phyloP scores from a whole-genome alignment of 73 alveolate species.

The Symbiodinium pilosum region DNA sequence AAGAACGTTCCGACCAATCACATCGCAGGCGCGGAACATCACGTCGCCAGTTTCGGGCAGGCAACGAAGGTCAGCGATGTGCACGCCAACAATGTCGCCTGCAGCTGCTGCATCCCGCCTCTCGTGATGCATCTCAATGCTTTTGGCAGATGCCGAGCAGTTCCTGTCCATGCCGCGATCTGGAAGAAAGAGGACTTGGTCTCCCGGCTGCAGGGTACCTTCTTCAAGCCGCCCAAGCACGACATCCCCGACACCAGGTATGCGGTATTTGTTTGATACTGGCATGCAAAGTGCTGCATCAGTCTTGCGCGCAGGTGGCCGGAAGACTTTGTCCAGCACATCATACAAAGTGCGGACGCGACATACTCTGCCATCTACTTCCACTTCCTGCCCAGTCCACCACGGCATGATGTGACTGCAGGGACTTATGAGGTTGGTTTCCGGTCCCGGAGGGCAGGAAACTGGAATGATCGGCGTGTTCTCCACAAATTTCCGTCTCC shows the following conservation, averaged over 20 bases:
- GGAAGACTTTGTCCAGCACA: neutral
- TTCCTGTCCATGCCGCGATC: neutral
- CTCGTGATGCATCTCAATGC: neutral
- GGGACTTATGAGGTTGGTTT: no score
- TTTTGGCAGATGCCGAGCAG: neutral
- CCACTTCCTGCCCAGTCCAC: slow-evolving; percentile 8
- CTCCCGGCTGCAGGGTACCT: neutral
- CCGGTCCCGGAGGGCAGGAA: neutral
- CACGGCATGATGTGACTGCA: neutral
- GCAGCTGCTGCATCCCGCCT: neutral
- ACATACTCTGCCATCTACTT: no score
- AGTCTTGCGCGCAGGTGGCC: neutral
- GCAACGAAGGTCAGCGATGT: neutral
- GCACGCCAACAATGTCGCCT: slow-evolving; percentile 4
- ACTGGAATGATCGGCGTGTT: neutral
- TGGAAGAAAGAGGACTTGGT: neutral
- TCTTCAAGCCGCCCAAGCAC: slow-evolving; percentile 8
- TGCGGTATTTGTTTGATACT: neutral
- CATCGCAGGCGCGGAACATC: neutral
- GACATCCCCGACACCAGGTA: neutral
- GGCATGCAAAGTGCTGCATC: neutral
- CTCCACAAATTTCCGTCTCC: no score
- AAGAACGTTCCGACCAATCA: neutral
- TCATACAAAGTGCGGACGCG: neutral
- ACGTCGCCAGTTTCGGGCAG: neutral